phyloP scores from a whole-genome alignment of 331 rosid genomes.

The Acacia concinna region DNA sequence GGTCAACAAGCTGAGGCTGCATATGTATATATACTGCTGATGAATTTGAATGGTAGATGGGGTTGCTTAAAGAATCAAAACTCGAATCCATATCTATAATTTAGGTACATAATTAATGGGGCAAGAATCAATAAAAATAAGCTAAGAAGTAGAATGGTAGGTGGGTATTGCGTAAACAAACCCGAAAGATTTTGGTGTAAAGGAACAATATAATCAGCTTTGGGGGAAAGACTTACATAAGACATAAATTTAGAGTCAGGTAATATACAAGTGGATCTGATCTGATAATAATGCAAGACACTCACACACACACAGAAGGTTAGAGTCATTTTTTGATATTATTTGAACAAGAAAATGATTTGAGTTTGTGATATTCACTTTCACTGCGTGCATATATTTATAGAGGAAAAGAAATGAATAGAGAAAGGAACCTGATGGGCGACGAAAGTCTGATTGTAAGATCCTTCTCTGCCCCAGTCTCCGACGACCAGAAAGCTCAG shows the following conservation, averaged over 20 bases:
- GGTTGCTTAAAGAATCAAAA: not conserved
- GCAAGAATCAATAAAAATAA: too few relatives aligned
- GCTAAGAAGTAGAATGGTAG: not conserved
- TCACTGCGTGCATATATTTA: not conserved
- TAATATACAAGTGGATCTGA: not conserved
- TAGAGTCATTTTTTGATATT: not conserved
- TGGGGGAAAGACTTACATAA: not conserved
- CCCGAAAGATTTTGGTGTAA: not conserved
- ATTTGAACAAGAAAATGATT: not conserved
- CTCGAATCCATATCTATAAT: too few relatives aligned
- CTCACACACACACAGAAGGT: too few relatives aligned
- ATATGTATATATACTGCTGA: too few relatives aligned
- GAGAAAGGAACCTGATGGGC: slow-evolving; percentile 41
- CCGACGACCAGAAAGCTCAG: slow-evolving; percentile 43
- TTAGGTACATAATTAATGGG: too few relatives aligned
- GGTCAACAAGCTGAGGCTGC: not conserved
- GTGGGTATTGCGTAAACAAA: not conserved
- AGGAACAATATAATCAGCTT: not conserved
- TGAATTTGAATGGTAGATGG: not conserved
- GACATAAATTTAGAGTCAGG: not conserved
- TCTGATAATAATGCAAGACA: not conserved
- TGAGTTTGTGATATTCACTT: not conserved
- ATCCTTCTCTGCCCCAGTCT: slow-evolving; percentile 57
- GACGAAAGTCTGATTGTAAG: slow-evolving; percentile 43
- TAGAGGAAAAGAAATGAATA: not conserved